Base-by-base conservation (phyloP, 768 basidiomycete genomes). In the Leccinum aurantiacum region DNA sequence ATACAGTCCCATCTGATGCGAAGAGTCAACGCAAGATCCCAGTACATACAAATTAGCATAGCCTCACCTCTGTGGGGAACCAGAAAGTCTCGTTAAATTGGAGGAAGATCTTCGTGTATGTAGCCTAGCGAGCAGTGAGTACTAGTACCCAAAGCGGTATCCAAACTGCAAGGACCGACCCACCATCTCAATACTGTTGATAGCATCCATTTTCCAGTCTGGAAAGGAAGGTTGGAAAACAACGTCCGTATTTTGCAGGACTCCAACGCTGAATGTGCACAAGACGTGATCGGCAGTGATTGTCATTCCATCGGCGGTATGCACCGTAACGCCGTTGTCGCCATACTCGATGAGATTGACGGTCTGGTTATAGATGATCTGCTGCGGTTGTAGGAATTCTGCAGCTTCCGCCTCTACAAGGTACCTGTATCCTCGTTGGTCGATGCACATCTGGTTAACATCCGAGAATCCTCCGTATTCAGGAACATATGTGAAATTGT, bases 251-350 rank as follows among this genome's bases (percentile, higher is more conserved):
- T 86, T 77, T 72, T 90, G 88, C 56, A 90, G 74, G 7, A 90
- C 88, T 0, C 88, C 88, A 2, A 87, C 68, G 61, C 87, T 88
- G 72, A 89, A 89, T 0, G 88, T 89, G 62, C 82, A 83, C 29
- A 90, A 67, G 3, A 82, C 85, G 67, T 86, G 84, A 54, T 87
- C 81, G 14, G 80, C 85, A 14, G 70, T 74, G 24, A 88, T 65
- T 2, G 46, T 72, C 33, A 71, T 61, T 1, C 83, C 84, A 58
- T 79, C 72, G 1, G 71, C 62, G 29, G 86, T 74, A 15, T 75
- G 75, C 33, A 90, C 80, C 1, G 69, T 73, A 15, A 85, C 84
- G 3, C 80, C 75, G 19, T 74, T 60, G n/a, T 65, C 62, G 6
- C 77, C 78, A 63, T 86, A 80, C 10, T 74, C 67, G 60, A 89